Evolutionary conservation across 208 protist species (phyloP), one percentile per base, ranked within the genome.

Genomic region (Naegleria lovaniensis): DNA sequence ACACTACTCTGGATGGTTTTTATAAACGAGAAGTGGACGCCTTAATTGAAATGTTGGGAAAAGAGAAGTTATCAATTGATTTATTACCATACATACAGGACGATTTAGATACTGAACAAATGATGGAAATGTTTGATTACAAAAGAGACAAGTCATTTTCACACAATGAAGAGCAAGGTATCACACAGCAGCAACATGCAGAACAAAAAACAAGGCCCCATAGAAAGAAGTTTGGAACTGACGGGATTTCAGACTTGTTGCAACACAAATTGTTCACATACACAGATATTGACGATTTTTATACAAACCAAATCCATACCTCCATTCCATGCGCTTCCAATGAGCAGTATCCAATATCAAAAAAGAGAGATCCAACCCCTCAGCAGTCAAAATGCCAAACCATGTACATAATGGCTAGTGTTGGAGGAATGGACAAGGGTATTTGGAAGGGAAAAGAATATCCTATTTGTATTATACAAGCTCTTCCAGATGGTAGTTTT

Each of bases 371-470:
- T 48, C 7, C 43, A 1, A 48, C 43, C 7, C 19, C 29, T 13
- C 15, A 15, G 29, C 16, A 36, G 0, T 84, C 76, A 7, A 84
- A 33, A 87, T 2, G 39, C 5, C 36, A 25, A 51, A 52, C 83
- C 15, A 87, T 87, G 83, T 51, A 51, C 33, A 87, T 87, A 29
- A 87, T 87, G 83, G 38, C 83, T 1, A 87, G 33, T 36, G 15
- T 87, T 41, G 83, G 83, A 52, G 4, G 9, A 51, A 87, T 33
- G 29, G 11, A 38, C 16, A 51, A 40, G 9, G 83, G 33, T 51
- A n/a, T 7, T 36, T 87, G 83, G 83, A 38, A 87, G n/a, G 83
- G 83, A 51, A 51, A 51, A 19, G 83, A 87, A 87, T 87, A 87
- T 51, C 29, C 33, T 9, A 29, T 87, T 51, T 87, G 83, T 87